Base-by-base conservation (phyloP, 139 green algal genomes). In the Haematococcus sp. region DNA sequence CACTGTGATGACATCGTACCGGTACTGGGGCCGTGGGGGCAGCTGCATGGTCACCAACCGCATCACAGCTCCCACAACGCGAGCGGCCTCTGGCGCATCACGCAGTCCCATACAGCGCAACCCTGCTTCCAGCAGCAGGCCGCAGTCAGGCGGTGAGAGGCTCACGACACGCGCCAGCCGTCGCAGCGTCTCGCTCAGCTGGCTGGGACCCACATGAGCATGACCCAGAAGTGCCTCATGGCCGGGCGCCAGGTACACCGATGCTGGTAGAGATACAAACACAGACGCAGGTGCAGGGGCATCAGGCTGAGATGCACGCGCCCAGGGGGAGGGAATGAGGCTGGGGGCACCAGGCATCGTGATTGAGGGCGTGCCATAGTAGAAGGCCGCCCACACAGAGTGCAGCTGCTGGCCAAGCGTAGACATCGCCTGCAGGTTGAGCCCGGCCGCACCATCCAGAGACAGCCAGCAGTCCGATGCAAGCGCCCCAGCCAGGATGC, bases 31-130 rank as follows among this genome's bases (percentile, higher is more conserved):
- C 16, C 69, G 70, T 28, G 63, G 22, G 4, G 74, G 63, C n/a
- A 84, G 74, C 49, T 81, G 74, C 25, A 78, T 66, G 3, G 56
- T 55, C 0, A 64, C 74, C 20, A 81, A 32, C 20, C 70, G 54
- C 32, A 74, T 75, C 34, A 66, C 65, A 34, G 54, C 69, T 13
- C 35, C 63, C 20, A 65, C 73, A 16, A 63, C 65, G 3, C 71
- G 70, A 1, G 71, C 70, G 13, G 70, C 79, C 59, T 85, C 79
- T 20, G 34, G 4, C 1, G 65, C 44, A 49, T 85, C 79, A 0
- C 75, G 56, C 43, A 85, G 79, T 2, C 79, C 79, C 19, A 68
- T 34, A 27, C 58, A 73, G 13, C 77, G 56, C n/a, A 84, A 61
- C 15, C 78, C 68, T 19, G 54, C 73, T 68, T 85, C 79, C 56